Base-by-base conservation (phyloP, 108 stramenopile species). In the Cyclotella cryptica region DNA sequence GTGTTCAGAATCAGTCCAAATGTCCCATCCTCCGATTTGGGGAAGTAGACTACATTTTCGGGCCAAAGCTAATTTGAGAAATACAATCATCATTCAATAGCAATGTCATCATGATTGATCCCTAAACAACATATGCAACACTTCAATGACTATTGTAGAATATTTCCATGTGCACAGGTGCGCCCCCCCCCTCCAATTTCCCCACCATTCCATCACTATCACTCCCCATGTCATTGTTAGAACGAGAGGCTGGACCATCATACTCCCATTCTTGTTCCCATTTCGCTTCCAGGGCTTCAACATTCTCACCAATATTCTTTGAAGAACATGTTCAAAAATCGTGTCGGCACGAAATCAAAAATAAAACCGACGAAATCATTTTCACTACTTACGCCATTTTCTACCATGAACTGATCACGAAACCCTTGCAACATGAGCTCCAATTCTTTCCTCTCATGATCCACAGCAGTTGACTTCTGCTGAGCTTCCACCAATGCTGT, bases 291-390 rank as follows among this genome's bases (percentile, higher is more conserved):
- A 82, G 75, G 17, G 63, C 57, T 18, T 72, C 47, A 66, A 76
- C 66, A 26, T 68, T 54, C 61, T 82, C 65, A 51, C 75, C 70
- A 24, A 82, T 54, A 24, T 76, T 73, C 81, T 82, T n/a, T 66
- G 2, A 24, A 19, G 22, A 17, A 57, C 18, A 61, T 14, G 52
- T 6, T 3, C n/a, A 52, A 39, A n/a, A 21, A 19, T 65, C 29
- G 21, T 24, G 44, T 43, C 10, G 40, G 17, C 11, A 47, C 19
- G 0, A 40, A 67, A 39, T 30, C 43, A 39, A 30, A 15, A 62
- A 39, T 22, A 40, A 40, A 27, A 43, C 58, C 1, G 52, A 55
- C 60, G 24, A 43, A 1, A 54, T 35, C 14, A 52, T 21, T 54
- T 13, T 44, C 10, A 46, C 53, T 3, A 68, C 69, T 74, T 44